Evolutionary conservation across 192 early-diverging fungal species (phyloP).

Genomic region (Coemansia sp.): DNA sequence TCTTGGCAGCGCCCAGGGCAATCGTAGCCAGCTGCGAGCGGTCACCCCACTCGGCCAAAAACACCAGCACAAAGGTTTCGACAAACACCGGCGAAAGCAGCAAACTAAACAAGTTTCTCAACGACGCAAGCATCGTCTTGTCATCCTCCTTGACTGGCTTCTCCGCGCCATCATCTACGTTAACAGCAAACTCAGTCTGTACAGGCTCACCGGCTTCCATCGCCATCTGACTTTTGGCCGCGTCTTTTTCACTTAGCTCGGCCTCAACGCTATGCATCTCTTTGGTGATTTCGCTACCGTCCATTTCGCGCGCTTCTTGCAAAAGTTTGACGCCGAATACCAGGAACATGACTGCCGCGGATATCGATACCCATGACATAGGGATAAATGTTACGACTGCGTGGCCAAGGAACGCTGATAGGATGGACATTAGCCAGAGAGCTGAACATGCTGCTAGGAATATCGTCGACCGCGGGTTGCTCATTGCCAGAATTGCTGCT

Average conservation of each 20-base stretch:
- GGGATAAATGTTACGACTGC: conserved; percentile 86
- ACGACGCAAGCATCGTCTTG: conserved; percentile 48
- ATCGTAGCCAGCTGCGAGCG: conserved; percentile 96
- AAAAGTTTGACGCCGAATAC: conserved; percentile 92
- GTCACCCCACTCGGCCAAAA: conserved; percentile 98
- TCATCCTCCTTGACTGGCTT: conserved; percentile 30
- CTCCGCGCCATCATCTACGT: conserved; percentile 23
- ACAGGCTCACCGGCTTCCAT: conserved; percentile 60
- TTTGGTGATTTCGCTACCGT: conserved; percentile 79
- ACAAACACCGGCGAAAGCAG: conserved; percentile 91
- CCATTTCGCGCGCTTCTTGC: conserved; percentile 82
- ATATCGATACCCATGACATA: conserved; percentile 78
- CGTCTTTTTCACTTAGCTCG: conserved; percentile 79
- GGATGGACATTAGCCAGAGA: conserved; percentile 90
- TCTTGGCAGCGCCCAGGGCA: conserved; percentile 90
- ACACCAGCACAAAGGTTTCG: conserved; percentile 94
- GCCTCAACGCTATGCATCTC: conserved; percentile 91
- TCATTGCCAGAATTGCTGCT: conserved; percentile 98
- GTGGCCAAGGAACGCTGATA: conserved; percentile 92
- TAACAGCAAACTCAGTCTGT: conserved; percentile 35
- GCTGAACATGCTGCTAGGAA: conserved; percentile 89
- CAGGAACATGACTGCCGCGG: conserved; percentile 84
- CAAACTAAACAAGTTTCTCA: conserved; percentile 71
- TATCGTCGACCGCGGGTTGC: conserved; percentile 84
- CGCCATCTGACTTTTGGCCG: conserved; percentile 54